phyloP scores from a whole-genome alignment of 1,284 basidiomycete genomes.

The Sanghuangporus weigelae region DNA sequence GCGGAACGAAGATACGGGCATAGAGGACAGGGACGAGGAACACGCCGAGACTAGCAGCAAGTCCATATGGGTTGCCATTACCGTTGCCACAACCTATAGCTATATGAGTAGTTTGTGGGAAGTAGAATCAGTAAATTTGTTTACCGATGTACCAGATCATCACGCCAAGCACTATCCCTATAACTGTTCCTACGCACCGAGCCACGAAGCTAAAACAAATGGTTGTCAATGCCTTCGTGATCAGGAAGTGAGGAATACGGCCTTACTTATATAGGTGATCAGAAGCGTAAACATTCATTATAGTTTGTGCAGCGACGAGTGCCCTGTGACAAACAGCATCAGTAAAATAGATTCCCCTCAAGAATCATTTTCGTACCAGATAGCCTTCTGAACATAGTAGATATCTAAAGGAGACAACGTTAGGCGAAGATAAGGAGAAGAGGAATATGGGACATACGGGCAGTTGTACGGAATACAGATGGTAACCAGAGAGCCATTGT shows the following conservation, averaged over 20 bases:
- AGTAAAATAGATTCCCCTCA: background rate
- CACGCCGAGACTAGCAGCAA: conserved; percentile 47
- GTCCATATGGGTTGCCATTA: conserved; percentile 52
- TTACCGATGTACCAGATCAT: conserved; percentile 42
- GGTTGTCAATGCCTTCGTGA: no score
- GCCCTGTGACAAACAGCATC: conserved; percentile 35
- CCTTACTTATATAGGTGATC: conserved; percentile 52
- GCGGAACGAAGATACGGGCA: conserved; percentile 44
- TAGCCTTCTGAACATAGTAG: conserved; percentile 37
- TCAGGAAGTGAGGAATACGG: conserved; percentile 21
- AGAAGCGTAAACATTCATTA: conserved; percentile 54
- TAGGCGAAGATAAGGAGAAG: background rate
- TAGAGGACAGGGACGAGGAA: conserved; percentile 49
- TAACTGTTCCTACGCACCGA: conserved; percentile 42
- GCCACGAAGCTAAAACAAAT: background rate
- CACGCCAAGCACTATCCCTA: conserved; percentile 45
- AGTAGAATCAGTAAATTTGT: background rate
- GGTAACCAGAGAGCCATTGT: conserved; percentile 55
- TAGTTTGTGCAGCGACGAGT: conserved; percentile 63
- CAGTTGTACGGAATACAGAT: conserved; percentile 38
- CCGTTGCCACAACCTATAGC: conserved; percentile 42
- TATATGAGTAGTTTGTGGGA: background rate
- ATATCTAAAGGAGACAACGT: conserved; percentile 29
- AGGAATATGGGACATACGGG: conserved; percentile 30
- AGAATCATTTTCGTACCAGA: conserved; percentile 30